Percentiles rank a stretch among this genome's conserved stretches.
Evolutionary conservation across 2,329 filamentous ascomycete species (phyloP).

Genomic region (Verticillium tricorpus): DNA sequence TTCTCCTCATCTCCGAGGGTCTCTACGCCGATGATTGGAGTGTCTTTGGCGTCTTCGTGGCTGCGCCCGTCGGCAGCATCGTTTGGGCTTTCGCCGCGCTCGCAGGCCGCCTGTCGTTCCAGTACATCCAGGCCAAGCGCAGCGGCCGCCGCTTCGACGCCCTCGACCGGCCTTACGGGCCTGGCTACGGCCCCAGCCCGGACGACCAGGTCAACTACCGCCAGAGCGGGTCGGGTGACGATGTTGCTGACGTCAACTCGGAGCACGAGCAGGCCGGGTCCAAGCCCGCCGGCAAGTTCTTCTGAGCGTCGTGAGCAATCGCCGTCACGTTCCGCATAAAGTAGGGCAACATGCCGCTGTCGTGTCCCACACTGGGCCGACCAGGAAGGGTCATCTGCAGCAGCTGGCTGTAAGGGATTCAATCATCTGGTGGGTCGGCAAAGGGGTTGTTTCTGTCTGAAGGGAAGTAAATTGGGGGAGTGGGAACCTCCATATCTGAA

Average conservation of each 20-base stretch:
- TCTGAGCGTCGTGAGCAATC: conserved; percentile 27
- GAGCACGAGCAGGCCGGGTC: conserved; percentile 26
- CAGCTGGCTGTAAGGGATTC: not conserved
- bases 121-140: conserved; percentile 52
- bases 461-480: not conserved
- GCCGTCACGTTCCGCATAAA: no score
- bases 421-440: not conserved
- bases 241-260: conserved; percentile 19
- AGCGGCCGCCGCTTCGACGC: conserved; percentile 62
- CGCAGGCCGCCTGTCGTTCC: conserved; percentile 51
- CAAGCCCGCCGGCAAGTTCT: conserved; percentile 48
- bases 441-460: not conserved
- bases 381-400: not conserved
- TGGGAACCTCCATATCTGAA: not conserved
- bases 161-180: conserved; percentile 49
- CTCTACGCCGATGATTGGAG: conserved; percentile 77
- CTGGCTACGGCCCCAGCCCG: conserved; percentile 3
- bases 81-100: conserved; percentile 66
- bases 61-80: conserved; percentile 70
- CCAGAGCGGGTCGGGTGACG: conserved; percentile 17
- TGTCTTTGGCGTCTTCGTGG: conserved; percentile 77
- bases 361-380: no score
- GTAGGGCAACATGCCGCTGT: no score
- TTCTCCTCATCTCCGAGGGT: conserved; percentile 69
- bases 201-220: conserved; percentile 8